Evolutionary conservation across 495 filamentous ascomycete genomes (phyloP).

Genomic region (Aspergillus bridgeri): DNA sequence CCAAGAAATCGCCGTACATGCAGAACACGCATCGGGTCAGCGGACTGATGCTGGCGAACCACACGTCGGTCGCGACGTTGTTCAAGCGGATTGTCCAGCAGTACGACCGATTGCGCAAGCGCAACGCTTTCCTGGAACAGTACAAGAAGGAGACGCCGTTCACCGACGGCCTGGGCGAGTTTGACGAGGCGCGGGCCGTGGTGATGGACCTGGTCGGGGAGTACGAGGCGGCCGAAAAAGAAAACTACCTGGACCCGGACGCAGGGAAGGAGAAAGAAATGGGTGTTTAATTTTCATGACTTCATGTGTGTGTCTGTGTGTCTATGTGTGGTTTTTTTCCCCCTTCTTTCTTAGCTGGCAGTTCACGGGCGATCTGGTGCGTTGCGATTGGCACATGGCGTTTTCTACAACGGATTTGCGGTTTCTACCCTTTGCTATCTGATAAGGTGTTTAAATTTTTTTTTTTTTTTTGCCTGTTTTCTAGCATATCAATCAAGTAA

Average conservation of each 20-base stretch:
- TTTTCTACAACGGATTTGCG: neutral
- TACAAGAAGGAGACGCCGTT: slow-evolving; percentile 96
- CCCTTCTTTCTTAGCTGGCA: slow-evolving; percentile 15
- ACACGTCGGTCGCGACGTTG: slow-evolving; percentile 93
- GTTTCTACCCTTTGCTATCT: neutral
- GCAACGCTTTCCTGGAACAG: slow-evolving; percentile 91
- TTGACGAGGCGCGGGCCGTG: slow-evolving; percentile 88
- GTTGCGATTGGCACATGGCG: slow-evolving; percentile 16
- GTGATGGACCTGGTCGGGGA: slow-evolving; percentile 85
- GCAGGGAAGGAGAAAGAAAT: slow-evolving; percentile 49
- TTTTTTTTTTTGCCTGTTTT: neutral
- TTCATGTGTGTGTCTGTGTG: slow-evolving; percentile 8
- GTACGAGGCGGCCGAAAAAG: slow-evolving; percentile 91
- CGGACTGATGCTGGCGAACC: slow-evolving; percentile 96
- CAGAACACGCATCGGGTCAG: slow-evolving; percentile 84
- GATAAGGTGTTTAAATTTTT: neutral
- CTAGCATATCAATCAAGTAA: neutral
- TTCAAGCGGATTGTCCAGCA: slow-evolving; percentile 90
- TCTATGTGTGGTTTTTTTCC: too few relatives aligned
- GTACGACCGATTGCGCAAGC: slow-evolving; percentile 89
- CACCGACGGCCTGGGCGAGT: slow-evolving; percentile 83
- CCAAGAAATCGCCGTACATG: slow-evolving; percentile 93
- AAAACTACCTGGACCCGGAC: slow-evolving; percentile 77
- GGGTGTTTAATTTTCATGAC: slow-evolving; percentile 22
- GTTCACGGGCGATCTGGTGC: slow-evolving; percentile 17